Base-by-base conservation (phyloP, 179 eudicot genomes). In the Amaranthus tricolor region DNA sequence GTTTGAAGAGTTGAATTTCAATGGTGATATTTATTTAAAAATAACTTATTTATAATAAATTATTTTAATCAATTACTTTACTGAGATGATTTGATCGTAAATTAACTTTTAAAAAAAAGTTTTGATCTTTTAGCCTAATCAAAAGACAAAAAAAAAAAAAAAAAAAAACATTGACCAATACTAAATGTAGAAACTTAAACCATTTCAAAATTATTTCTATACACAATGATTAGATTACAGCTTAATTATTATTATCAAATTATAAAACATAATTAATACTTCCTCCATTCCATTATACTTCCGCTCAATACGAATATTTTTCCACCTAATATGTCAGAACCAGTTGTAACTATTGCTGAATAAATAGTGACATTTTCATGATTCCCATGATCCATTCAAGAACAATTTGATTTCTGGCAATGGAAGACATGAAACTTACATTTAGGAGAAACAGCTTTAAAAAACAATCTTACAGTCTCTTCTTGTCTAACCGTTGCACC, bases 401-500 rank as follows among this genome's bases (percentile, higher is more conserved):
- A 12, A 57, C 52, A 19, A 17, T 8, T 14, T 19, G 71, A 64
- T 47, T 72, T 60, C 3, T 67, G 68, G 75, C 98, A 91, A 73
- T 87, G 86, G 56, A 86, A 64, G n/a, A 86, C 93, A 80, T 71
- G 83, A 47, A 94, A 63, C 54, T 88, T 80, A 75, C 93, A 91
- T 9, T 86, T 85, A 0, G 97, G 96, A 11, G 84, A 70, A 65
- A 90, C 76, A 65, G 80, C 66, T 73, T 76, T 83, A 55, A 94
- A 62, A n/a, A 94, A 72, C 75, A 94, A 50, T 80, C 84, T 89
- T 0, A 85, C 94, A 4, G 94, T 90, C 15, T 89, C 97, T 59
- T 88, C 96, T 71, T 94, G 98, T 62, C 76, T 79, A 59, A 92
- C 91, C 43, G 71, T 57, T 0, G 82, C 91, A 2, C 77, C 90